Evolutionary conservation across 2,329 filamentous ascomycete genomes (phyloP), one percentile per base, ranked within the genome.

Genomic region (Cladobotryum mycophilum): DNA sequence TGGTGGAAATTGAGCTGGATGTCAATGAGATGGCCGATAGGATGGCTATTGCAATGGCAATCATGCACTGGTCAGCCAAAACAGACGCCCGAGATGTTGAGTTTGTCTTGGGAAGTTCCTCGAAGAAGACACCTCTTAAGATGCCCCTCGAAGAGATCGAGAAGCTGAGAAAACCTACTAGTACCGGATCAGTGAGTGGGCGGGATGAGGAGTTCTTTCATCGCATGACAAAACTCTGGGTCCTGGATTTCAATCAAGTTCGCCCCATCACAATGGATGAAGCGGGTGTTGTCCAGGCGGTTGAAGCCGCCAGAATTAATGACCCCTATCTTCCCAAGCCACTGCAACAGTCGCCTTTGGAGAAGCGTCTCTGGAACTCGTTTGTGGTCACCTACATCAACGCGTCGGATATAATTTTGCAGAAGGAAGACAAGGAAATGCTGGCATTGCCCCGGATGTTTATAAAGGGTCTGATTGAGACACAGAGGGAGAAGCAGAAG

Each of bases 211-310:
- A 62, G 37, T 55, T 55, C 30, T 48, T 38, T 4, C 44, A 41
- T 13, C 43, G 55, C 0, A 56, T 46, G 6, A 58, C 48, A 1
- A 43, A 56, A 8, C 53, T 68, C 1, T 68, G 63, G 61, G 48
- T 66, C 1, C 41, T 67, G 0, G 64, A 67, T 45, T 67, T 67
- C 48, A 65, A 67, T 46, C 60, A 62, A 22, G 61, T 64, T 2
- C 47, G 48, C 1, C 4, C 12, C 1, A 60, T 65, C 3, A 55
- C 51, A 1, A 41, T 61, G 51, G 57, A 64, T 17, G 45, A 49
- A 7, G 46, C 25, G 1, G 59, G 61, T 0, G 56, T 65, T 8
- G 49, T 41, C 8, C 40, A 49, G 22, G 56, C 56, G 1, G 47
- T 64, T 12, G 37, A 57, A 2, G 60, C 61, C 0, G 55, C 44